Conservation (phyloP, 1,284 basidiomycete species). For the Gomphus bonarii region DNA sequence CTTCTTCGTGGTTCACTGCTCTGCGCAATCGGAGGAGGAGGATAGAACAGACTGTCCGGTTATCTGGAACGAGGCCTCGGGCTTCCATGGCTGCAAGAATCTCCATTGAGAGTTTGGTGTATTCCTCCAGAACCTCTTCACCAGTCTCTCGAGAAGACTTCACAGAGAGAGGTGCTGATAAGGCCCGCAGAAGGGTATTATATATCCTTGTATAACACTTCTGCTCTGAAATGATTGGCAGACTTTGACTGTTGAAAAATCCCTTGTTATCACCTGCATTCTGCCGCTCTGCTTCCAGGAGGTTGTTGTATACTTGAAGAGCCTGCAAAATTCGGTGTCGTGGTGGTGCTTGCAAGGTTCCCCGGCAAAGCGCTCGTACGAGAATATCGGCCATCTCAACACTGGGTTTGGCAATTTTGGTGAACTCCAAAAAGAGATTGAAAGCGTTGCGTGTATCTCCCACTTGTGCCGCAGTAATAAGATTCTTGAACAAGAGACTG, state of each 20-base stretch:
- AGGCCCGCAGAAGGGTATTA: slow-evolving; percentile 42
- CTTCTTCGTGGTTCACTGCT: slow-evolving; percentile 41
- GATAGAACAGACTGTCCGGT: slow-evolving; percentile 37
- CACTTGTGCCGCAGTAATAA: background rate
- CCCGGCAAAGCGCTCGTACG: slow-evolving; percentile 37
- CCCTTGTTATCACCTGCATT: background rate
- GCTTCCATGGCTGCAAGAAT: slow-evolving; percentile 45
- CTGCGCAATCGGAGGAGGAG: slow-evolving; percentile 52
- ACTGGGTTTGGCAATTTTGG: background rate
- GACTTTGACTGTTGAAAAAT: background rate
- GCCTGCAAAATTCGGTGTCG: slow-evolving; percentile 37
- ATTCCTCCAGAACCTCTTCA: background rate
- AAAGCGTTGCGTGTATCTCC: background rate
- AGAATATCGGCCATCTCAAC: slow-evolving; percentile 31
- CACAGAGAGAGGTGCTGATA: slow-evolving; percentile 33
- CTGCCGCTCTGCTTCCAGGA: slow-evolving; percentile 21
- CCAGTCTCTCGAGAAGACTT: slow-evolving; percentile 9
- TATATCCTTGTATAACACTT: slow-evolving; percentile 37
- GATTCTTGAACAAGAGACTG: too few relatives aligned
- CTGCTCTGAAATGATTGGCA: slow-evolving; percentile 4
- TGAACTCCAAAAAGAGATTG: background rate
- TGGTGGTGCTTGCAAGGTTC: slow-evolving; percentile 24
- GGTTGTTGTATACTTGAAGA: slow-evolving; percentile 37
- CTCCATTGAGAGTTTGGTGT: background rate
- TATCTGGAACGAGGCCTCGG: slow-evolving; percentile 24